Conservation (phyloP, 2,329 filamentous ascomycete species). For the Neofusicoccum kwambonambiense region DNA sequence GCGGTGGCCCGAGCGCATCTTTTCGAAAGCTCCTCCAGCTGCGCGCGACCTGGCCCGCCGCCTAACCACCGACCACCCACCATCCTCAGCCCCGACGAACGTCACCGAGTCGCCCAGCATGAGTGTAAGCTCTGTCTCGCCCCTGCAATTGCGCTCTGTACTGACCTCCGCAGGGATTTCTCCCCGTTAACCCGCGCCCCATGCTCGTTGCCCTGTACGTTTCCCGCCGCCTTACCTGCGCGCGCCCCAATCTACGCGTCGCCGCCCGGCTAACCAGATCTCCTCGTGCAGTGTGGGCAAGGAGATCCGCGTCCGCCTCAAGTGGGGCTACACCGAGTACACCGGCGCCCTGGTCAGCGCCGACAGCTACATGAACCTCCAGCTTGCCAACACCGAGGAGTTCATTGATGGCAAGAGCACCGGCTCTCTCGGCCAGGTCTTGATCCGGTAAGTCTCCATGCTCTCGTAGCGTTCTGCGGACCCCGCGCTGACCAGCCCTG, state of each 20-base stretch:
- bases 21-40: constrained; percentile 16
- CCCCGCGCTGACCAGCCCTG: background rate
- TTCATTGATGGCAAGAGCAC: constrained; percentile 85
- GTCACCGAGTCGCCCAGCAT: background rate
- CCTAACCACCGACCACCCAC: background rate
- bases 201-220: constrained; percentile 89
- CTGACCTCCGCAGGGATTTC: constrained; percentile 53
- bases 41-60: background rate
- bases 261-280: background rate
- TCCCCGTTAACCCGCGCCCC: constrained; percentile 93
- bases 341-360: constrained; percentile 88
- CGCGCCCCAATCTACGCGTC: background rate
- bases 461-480: background rate
- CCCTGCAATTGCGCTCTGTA: background rate
- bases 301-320: constrained; percentile 85
- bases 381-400: constrained; percentile 87
- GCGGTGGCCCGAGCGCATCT: constrained; percentile 5
- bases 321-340: constrained; percentile 98
- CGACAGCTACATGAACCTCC: constrained; percentile 99
- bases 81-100: background rate
- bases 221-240: background rate
- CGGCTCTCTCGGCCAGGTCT: constrained; percentile 81
- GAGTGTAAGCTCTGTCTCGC: background rate
- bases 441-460: constrained; percentile 69
- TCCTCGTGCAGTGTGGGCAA: constrained; percentile 66